Evolutionary conservation across 225 moss, liverwort and hornwort species (phyloP), one percentile per base, ranked within the genome.

Genomic region (Asterella californica): DNA sequence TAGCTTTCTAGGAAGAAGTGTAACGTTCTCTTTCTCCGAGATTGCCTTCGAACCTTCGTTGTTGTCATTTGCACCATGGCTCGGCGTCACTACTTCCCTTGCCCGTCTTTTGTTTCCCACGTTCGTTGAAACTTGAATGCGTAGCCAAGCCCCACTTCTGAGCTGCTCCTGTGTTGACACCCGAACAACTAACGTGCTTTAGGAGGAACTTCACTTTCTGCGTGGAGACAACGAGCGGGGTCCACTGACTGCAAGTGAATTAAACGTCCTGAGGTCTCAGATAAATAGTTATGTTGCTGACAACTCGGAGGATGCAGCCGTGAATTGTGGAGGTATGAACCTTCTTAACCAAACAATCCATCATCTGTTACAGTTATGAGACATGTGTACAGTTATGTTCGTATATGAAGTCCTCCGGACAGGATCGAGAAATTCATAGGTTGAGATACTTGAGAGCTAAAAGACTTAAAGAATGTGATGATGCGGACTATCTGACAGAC

Each of bases 141-240:
- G 61, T 61, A 4, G 57, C 24, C 18, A 57, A 19, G 18, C 57
- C n/a, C n/a, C 18, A 18, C 21, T 25, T n/a, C 19, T 61, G n/a
- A n/a, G 11, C 5, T 61, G 42, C 61, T 25, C 19, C 17, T 6
- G 10, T 6, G 2, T 34, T 70, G 42, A 70, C 42, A 70, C 38
- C 21, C 46, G 24, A 30, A 37, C 53, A 15, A 55, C 50, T 54
- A 6, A 73, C 19, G 15, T 59, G 24, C 63, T 72, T 25, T 66
- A 94, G 92, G 92, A 89, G 79, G 92, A 94, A 81, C 80, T 94
- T 65, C 70, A 76, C 64, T 52, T 92, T 67, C 76, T 94, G 79
- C 90, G 77, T 48, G 93, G 93, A 80, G 83, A 87, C 0, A 80
- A 88, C 72, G 85, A 89, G 50, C 68, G 76, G 27, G 85, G 77